Percentiles rank a stretch among this genome's conserved stretches.
phyloP scores from a whole-genome alignment of 768 basidiomycete species.

The Hysterangium stoloniferum region DNA sequence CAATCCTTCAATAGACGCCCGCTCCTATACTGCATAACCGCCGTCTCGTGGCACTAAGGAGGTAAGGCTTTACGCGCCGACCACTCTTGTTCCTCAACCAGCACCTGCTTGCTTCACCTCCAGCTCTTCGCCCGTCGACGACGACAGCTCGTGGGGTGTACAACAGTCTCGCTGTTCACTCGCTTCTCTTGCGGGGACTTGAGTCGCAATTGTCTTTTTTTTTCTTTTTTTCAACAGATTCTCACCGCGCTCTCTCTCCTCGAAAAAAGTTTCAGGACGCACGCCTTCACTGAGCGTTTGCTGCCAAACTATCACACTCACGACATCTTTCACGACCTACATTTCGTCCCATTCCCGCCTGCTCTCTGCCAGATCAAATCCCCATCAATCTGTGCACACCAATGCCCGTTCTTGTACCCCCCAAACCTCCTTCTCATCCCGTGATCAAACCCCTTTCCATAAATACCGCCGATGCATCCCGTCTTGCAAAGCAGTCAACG shows the following conservation, averaged over 20 bases:
- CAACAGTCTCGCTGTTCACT: not conserved
- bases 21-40: too few species aligned
- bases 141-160: not conserved
- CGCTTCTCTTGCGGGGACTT: conserved; percentile 3
- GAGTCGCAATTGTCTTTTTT: too few species aligned
- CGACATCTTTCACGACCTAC: conserved; percentile 10
- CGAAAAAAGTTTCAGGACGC: conserved; percentile 57
- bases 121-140: conserved; percentile 2
- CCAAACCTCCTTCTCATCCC: conserved; percentile 52
- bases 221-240: not conserved
- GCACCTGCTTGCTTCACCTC: conserved; percentile 1
- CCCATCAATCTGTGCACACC: not conserved
- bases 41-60: too few species aligned
- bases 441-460: conserved; percentile 48
- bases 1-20: too few species aligned
- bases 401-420: conserved; percentile 85
- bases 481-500: conserved; percentile 30
- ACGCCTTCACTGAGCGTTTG: conserved; percentile 91
- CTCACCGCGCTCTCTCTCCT: conserved; percentile 11
- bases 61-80: too few species aligned
- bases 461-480: conserved; percentile 30
- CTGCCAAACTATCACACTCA: conserved; percentile 21
- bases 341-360: not conserved
- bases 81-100: not conserved
- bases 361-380: not conserved